Base-by-base conservation (phyloP, 2,329 filamentous ascomycete species). In the Talaromyces funiculosus region DNA sequence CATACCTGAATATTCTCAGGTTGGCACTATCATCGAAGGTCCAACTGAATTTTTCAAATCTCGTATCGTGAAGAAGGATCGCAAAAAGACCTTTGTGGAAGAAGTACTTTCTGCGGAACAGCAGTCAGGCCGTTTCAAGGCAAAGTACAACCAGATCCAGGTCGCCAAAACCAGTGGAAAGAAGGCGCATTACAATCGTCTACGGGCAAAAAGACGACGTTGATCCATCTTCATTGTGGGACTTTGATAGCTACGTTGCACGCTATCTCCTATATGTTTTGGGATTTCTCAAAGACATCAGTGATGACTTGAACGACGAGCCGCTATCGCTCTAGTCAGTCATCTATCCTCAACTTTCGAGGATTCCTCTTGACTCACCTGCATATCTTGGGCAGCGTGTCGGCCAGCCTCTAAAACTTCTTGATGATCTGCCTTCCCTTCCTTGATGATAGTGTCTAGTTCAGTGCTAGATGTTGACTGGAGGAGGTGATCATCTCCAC, bases 101-200 rank as follows among this genome's bases (percentile, higher is more conserved):
- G 92, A 97, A 71, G 84, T 94, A 3, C 79, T 97, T 67, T 84
- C 86, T 24, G 78, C 82, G 45, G 87, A 91, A 73, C 79, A 84
- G 56, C 75, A 83, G 62, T 86, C 80, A 47, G 82, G 82, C 62
- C 89, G 90, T 67, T 94, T 97, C 79, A 91, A 90, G 80, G 84
- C 82, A 69, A 97, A 96, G 76, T 97, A 96, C 75, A 82, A 84
- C 60, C 87, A 93, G 61, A 90, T 97, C 54, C 92, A 97, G 72
- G 81, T 81, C 55, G 82, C 83, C 63, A 97, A 96, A 77, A 85
- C 83, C 24, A 96, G 90, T 68, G 94, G 94, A 57, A 95, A 91
- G 79, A 97, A 93, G 77, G 86, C 84, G 0, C 89, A 90, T 69
- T 97, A 97, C 80, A 93, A 93, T 72, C 88, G 87, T 60, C 75